A percentile compares a stretch with the other conserved stretches of the same genome.
Evolutionary conservation across 108 stramenopile species (phyloP).

Genomic region (Nitzschia palea): DNA sequence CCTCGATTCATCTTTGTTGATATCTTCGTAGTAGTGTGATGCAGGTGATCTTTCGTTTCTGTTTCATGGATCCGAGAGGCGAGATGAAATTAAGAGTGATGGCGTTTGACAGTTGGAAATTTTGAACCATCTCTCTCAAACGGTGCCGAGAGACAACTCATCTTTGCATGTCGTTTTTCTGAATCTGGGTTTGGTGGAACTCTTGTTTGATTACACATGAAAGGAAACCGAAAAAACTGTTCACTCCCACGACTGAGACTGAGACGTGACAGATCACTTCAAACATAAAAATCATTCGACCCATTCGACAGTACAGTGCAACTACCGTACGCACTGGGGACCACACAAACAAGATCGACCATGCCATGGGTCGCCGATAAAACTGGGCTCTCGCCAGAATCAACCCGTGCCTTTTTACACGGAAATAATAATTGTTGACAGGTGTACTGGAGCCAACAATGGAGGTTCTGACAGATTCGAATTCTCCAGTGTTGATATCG

Average conservation of each 20-base stretch:
- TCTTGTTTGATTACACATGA: not conserved
- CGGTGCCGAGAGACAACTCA: too few species aligned
- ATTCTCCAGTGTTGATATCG: constrained; percentile 53
- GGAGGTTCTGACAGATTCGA: constrained; percentile 37
- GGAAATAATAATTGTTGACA: not conserved
- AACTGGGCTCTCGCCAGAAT: not conserved
- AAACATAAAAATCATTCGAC: too few species aligned
- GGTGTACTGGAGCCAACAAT: constrained; percentile 1
- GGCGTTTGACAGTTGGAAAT: too few species aligned
- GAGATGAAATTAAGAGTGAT: too few species aligned
- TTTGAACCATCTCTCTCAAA: too few species aligned
- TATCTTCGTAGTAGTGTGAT: not conserved
- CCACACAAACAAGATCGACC: not conserved
- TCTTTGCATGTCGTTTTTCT: too few species aligned
- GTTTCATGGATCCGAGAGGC: too few species aligned
- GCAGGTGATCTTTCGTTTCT: not conserved
- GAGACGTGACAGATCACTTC: too few species aligned
- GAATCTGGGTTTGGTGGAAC: too few species aligned
- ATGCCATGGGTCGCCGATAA: not conserved
- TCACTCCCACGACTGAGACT: too few species aligned
- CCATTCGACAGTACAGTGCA: not conserved
- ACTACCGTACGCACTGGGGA: not conserved
- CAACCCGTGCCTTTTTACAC: not conserved
- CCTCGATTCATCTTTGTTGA: not conserved
- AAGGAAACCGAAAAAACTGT: not conserved